A percentile compares a stretch with the other conserved stretches of the same genome.
Evolutionary conservation across 352 stramenopile species (phyloP).

Genomic region (Phytophthora foliorum): DNA sequence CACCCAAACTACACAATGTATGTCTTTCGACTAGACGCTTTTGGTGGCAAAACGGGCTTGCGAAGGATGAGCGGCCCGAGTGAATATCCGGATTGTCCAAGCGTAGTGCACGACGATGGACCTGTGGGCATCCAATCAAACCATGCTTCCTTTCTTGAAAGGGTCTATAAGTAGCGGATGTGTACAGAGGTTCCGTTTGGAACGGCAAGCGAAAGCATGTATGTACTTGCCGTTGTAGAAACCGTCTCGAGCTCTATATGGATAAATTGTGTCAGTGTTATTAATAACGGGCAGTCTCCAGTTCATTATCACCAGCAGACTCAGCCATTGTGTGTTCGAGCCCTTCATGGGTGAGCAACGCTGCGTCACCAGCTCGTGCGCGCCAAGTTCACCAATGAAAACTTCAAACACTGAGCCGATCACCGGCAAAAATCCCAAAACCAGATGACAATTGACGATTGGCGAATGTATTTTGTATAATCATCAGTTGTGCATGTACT

Average conservation of each 20-base stretch:
- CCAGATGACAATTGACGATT: not conserved
- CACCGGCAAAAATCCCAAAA: not conserved
- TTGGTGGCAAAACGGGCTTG: no score
- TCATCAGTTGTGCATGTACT: no score
- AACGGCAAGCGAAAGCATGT: no score
- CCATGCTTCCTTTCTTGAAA: not conserved
- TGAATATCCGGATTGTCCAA: not conserved
- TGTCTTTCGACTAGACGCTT: not conserved
- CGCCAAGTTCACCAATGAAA: no score
- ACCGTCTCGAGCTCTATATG: no score
- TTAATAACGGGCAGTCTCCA: no score
- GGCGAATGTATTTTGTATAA: not conserved
- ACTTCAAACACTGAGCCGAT: not conserved
- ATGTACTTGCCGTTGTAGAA: no score
- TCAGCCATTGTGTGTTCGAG: not conserved
- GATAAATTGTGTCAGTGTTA: no score
- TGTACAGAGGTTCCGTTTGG: no score
- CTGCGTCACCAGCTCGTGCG: not conserved
- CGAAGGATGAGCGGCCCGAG: not conserved
- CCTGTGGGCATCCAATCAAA: not conserved
- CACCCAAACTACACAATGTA: not conserved
- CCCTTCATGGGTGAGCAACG: not conserved
- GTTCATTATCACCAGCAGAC: no score
- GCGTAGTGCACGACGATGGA: not conserved
- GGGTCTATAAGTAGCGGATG: no score